Evolutionary conservation across 495 filamentous ascomycete genomes (phyloP).

Genomic region (Lophiostoma macrostomum): DNA sequence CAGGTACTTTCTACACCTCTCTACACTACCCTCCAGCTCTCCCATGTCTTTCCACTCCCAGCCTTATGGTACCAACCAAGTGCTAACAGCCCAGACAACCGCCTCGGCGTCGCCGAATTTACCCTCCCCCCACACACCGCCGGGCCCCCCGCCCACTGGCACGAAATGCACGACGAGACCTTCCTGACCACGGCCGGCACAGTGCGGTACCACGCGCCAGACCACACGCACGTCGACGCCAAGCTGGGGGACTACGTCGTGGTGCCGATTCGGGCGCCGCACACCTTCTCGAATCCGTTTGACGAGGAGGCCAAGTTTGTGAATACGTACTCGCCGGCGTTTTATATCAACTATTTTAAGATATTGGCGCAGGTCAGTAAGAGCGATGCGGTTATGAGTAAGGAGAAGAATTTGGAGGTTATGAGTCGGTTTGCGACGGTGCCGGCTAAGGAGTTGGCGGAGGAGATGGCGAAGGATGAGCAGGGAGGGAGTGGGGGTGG

Average conservation of each 20-base stretch:
- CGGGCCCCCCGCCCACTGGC: constrained; percentile 49
- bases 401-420: constrained; percentile 42
- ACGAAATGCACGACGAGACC: constrained; percentile 55
- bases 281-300: constrained; percentile 55
- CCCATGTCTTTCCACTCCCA: not conserved
- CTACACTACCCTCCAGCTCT: not conserved
- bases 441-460: constrained; percentile 36
- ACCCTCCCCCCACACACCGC: constrained; percentile 47
- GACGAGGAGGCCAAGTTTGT: constrained; percentile 54
- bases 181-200: constrained; percentile 53
- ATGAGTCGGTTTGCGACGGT: constrained; percentile 49
- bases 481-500: not conserved
- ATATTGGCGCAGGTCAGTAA: constrained; percentile 41
- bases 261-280: constrained; percentile 50
- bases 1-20: constrained; percentile 29
- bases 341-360: constrained; percentile 53
- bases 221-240: constrained; percentile 45
- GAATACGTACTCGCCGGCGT: constrained; percentile 54
- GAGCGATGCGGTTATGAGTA: constrained; percentile 38
- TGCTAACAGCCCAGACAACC: constrained; percentile 42
- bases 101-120: constrained; percentile 49
- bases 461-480: constrained; percentile 21
- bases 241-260: constrained; percentile 51
- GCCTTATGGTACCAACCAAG: no score
- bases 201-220: constrained; percentile 46